Evolutionary conservation across 495 filamentous ascomycete species (phyloP).

Genomic region (Margaritispora aquatica): DNA sequence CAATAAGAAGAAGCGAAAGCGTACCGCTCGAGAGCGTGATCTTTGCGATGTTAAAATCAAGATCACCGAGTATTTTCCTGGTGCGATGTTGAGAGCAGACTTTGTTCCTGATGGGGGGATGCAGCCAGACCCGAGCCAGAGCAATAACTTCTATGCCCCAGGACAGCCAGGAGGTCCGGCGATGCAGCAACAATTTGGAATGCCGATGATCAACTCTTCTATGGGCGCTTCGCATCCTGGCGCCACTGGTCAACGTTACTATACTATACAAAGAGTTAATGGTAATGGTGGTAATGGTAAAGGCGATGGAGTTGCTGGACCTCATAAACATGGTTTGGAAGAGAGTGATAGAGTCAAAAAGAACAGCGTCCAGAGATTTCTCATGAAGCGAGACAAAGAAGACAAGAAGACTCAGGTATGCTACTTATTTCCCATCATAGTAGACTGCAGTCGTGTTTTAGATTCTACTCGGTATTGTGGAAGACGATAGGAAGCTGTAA

Average conservation of each 20-base stretch:
- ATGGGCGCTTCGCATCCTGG: constrained; percentile 32
- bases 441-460: too few relatives aligned
- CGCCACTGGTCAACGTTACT: constrained; percentile 49
- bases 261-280: constrained; percentile 72
- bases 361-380: constrained; percentile 65
- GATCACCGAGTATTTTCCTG: constrained; percentile 75
- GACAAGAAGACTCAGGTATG: constrained; percentile 62
- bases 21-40: constrained; percentile 66
- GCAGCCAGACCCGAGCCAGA: constrained; percentile 14
- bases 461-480: too few relatives aligned
- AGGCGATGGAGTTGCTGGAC: constrained; percentile 53
- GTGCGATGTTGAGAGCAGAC: constrained; percentile 32
- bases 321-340: constrained; percentile 71
- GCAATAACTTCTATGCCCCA: constrained; percentile 30
- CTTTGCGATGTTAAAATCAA: constrained; percentile 92
- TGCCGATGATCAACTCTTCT: constrained; percentile 31
- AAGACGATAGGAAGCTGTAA: too few relatives aligned
- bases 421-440: constrained; percentile 19
- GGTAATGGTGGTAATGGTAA: constrained; percentile 71
- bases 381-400: constrained; percentile 62
- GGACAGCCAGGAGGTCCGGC: constrained; percentile 22
- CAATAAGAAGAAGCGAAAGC: constrained; percentile 84
- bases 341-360: constrained; percentile 85
- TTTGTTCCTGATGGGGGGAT: constrained; percentile 27
- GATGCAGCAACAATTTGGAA: constrained; percentile 32